phyloP scores from a whole-genome alignment of 1,284 basidiomycete species.

The Inonotus hispidus region DNA sequence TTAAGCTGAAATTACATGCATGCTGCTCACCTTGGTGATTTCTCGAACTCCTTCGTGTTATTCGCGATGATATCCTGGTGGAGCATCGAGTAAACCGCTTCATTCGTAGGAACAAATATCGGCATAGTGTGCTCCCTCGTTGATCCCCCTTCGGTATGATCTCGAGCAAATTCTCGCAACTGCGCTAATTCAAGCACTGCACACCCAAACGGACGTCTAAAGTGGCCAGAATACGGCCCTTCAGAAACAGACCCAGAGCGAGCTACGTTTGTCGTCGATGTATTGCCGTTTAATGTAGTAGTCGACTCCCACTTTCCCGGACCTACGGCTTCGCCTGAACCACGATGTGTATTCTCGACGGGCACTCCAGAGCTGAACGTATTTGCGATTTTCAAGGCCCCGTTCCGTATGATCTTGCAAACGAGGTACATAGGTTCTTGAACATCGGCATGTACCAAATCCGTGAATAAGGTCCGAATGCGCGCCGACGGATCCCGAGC shows the following conservation, averaged over 20 bases:
- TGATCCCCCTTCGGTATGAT: constrained; percentile 54
- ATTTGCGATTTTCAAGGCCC: constrained; percentile 72
- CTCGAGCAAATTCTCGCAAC: constrained; percentile 60
- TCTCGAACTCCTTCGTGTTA: constrained; percentile 78
- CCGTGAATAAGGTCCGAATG: constrained; percentile 84
- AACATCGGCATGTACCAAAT: constrained; percentile 82
- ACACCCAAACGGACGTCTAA: constrained; percentile 89
- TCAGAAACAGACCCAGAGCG: constrained; percentile 15
- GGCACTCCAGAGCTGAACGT: constrained; percentile 47
- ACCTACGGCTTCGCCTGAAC: constrained; percentile 36
- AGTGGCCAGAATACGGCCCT: constrained; percentile 28
- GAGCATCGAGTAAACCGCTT: constrained; percentile 85
- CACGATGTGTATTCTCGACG: constrained; percentile 40
- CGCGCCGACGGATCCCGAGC: constrained; percentile 65
- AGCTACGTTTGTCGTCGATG: constrained; percentile 25
- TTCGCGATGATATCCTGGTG: constrained; percentile 92
- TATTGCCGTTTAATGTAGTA: constrained; percentile 23
- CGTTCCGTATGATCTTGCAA: constrained; percentile 87
- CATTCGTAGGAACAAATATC: constrained; percentile 82
- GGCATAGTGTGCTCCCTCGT: constrained; percentile 82
- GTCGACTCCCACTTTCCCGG: constrained; percentile 21
- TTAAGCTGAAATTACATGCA: too few relatives aligned
- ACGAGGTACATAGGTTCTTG: constrained; percentile 82
- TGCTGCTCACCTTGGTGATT: constrained; percentile 70
- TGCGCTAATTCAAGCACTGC: constrained; percentile 86